Evolutionary conservation across 2,329 filamentous ascomycete genomes (phyloP), one percentile per base, ranked within the genome.

Genomic region (Aspergillus sp.): DNA sequence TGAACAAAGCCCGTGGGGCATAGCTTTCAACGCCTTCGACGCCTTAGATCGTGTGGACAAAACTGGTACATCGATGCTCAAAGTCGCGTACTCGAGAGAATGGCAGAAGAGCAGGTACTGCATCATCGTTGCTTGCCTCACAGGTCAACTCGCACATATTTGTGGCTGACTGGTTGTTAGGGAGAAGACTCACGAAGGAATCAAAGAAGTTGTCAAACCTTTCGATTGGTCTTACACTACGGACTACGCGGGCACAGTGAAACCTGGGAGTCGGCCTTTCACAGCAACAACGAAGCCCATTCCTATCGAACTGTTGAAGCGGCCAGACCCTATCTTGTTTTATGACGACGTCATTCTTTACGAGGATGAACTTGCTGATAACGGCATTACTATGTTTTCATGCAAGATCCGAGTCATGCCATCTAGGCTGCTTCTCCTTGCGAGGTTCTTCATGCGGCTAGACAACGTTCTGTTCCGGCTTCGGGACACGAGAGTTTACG

Each of bases 181-280:
- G 75, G 87, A 89, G 75, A 90, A 90, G 69, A 89, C 90, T 53
- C 90, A 92, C 65, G 86, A 90, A 69, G 91, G 90, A 58, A 96
- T 99, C 74, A 92, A 91, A 73, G 92, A 97, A 73, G 89, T 97
- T 25, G 91, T 99, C 57, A 93, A 93, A 79, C 93, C 94, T 3
- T 99, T 96, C 75, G 95, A 99, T 79, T 99, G 95, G 95, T 96
- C 92, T 63, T 99, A 98, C 79, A 95, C 88, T 66, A 96, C 94
- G 38, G 84, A 88, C 66, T 99, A 96, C 77, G 84, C 84, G 59
- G 95, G 95, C 54, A 91, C 89, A 3, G 78, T 89, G 42, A 73
- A 79, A 59, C 67, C 73, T 42, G 64, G 65, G 48, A 70, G 71
- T 39, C 68, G 72, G 5, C 65, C 71, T 15, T 82, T 86, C 59